Evolutionary conservation across 805 yeast species (phyloP).

Genomic region (Candida tallmaniae): DNA sequence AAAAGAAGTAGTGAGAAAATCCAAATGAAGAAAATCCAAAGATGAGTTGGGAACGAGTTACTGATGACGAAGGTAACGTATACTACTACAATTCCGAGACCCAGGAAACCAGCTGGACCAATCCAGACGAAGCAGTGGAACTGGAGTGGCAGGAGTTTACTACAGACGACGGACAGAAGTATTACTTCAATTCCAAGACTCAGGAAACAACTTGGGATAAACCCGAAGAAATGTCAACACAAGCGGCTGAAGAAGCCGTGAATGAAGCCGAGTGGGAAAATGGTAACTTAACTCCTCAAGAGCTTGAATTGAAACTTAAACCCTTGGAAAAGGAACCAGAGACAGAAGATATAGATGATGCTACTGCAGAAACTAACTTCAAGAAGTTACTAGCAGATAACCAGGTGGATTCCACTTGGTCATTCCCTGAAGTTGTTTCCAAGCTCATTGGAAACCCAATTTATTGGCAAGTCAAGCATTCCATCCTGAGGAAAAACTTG

Average conservation of each 20-base stretch:
- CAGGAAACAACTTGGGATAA: constrained; percentile 75
- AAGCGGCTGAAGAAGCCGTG: constrained; percentile 1
- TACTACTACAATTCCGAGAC: constrained; percentile 70
- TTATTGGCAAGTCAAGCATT: constrained; percentile 65
- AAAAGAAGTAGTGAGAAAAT: no score
- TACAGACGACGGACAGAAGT: constrained; percentile 54
- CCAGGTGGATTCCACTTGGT: constrained; percentile 69
- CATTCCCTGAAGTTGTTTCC: constrained; percentile 63
- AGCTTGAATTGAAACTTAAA: constrained; percentile 2
- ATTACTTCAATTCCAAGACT: constrained; percentile 64
- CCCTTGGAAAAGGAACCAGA: constrained; percentile 3
- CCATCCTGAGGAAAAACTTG: constrained; percentile 52
- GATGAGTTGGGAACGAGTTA: constrained; percentile 56
- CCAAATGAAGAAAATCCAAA: no score
- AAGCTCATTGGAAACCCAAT: constrained; percentile 52
- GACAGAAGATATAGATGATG: constrained; percentile 2
- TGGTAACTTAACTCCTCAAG: constrained; percentile 3
- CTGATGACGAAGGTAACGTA: constrained; percentile 59
- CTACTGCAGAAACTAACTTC: constrained; percentile 44
- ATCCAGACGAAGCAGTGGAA: constrained; percentile 52
- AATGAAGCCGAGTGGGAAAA: not conserved
- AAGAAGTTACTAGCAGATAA: constrained; percentile 47
- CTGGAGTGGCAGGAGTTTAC: constrained; percentile 39
- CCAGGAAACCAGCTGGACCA: constrained; percentile 75
- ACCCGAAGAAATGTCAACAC: constrained; percentile 46